A percentile compares a stretch with the other conserved stretches of the same genome.
Evolutionary conservation across 2,329 filamentous ascomycete species (phyloP).

Genomic region (Bipolaris bicolor): DNA sequence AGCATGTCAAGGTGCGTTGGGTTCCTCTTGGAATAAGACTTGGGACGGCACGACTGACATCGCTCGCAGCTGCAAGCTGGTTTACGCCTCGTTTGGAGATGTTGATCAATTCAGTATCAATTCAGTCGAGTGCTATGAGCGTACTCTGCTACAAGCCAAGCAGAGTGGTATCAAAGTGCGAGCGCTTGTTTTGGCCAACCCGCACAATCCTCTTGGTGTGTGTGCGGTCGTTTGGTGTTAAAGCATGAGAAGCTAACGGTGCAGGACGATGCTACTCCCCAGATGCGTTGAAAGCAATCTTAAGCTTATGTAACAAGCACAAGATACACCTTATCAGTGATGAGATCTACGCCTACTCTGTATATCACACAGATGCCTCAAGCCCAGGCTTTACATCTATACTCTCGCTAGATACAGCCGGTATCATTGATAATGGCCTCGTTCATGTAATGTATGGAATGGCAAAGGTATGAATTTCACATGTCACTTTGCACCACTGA

Average conservation of each 20-base stretch:
- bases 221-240: neutral
- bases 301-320: conserved; percentile 59
- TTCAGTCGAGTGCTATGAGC: conserved; percentile 47
- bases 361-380: conserved; percentile 39
- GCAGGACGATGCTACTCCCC: conserved; percentile 42
- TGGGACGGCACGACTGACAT: neutral
- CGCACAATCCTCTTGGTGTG: conserved; percentile 58
- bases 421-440: conserved; percentile 56
- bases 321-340: conserved; percentile 62
- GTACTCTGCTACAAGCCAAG: conserved; percentile 43
- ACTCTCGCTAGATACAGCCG: conserved; percentile 30
- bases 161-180: conserved; percentile 44
- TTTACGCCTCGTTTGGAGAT: conserved; percentile 5
- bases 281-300: conserved; percentile 49
- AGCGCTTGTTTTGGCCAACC: conserved; percentile 58
- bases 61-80: conserved; percentile 5
- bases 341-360: conserved; percentile 64
- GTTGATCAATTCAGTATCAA: conserved; percentile 4
- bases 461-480: conserved; percentile 27
- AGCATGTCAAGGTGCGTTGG: conserved; percentile 12
- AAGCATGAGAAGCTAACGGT: neutral
- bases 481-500: neutral
- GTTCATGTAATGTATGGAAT: conserved; percentile 60
- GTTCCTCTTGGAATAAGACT: neutral
- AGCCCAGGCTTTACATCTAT: conserved; percentile 33